phyloP scores from a whole-genome alignment of 1,284 basidiomycete genomes.

The Fomitopsis schrenkii region DNA sequence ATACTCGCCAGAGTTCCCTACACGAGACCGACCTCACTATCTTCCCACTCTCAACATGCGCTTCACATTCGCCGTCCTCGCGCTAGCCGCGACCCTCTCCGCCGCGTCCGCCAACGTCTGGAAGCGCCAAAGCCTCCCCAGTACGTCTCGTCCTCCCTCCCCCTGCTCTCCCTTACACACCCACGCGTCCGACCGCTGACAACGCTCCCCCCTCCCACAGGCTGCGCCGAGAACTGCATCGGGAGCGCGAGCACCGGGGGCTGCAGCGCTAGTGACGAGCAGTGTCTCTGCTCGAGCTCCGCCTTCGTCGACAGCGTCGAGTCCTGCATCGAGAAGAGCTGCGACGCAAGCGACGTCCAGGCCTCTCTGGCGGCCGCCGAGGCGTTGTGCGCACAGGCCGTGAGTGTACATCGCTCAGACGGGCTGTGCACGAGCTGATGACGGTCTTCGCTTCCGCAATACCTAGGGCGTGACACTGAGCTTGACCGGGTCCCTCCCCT shows the following conservation, averaged over 20 bases:
- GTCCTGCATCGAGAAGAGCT: slow-evolving; percentile 40
- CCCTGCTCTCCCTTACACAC: background rate
- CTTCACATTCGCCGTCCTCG: slow-evolving; percentile 41
- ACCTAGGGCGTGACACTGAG: slow-evolving; percentile 15
- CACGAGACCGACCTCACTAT: background rate
- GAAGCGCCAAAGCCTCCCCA: slow-evolving; percentile 32
- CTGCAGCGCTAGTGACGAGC: slow-evolving; percentile 41
- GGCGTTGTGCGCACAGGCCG: slow-evolving; percentile 44
- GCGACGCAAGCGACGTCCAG: slow-evolving; percentile 43
- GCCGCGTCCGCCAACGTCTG: slow-evolving; percentile 32
- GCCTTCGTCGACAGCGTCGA: slow-evolving; percentile 44
- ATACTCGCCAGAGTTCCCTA: background rate
- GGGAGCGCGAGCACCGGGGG: slow-evolving; percentile 33
- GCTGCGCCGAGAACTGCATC: slow-evolving; percentile 46
- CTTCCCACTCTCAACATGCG: slow-evolving; percentile 42
- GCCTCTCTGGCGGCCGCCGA: slow-evolving; percentile 39
- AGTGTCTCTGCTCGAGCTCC: slow-evolving; percentile 48
- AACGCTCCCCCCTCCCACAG: slow-evolving; percentile 25
- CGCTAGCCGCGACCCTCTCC: slow-evolving; percentile 37
- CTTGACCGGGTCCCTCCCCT: background rate
- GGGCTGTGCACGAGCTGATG: background rate
- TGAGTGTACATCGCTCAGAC: slow-evolving; percentile 29
- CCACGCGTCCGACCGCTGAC: background rate
- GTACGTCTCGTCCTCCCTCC: slow-evolving; percentile 23
- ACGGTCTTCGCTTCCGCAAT: slow-evolving; percentile 35